Evolutionary conservation across 805 yeast species (phyloP).

Genomic region (Candida palmyrensis): DNA sequence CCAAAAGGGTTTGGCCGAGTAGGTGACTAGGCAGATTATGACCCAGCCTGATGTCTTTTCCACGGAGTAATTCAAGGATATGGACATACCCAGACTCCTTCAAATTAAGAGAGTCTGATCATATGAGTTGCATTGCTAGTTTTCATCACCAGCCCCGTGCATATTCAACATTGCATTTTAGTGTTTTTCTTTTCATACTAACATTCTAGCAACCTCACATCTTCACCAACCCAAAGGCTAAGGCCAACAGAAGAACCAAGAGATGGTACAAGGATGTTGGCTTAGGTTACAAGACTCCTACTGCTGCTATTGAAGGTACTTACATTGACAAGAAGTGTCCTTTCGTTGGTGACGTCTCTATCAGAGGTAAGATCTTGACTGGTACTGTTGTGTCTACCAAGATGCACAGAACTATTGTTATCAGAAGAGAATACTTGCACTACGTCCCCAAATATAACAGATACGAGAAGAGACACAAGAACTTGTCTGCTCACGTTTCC

Average conservation of each 20-base stretch:
- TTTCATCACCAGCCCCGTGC: too few species aligned
- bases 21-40: too few species aligned
- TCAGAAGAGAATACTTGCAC: slow-evolving; percentile 99
- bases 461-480: slow-evolving; percentile 99
- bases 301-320: slow-evolving; percentile 95
- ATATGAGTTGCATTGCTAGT: too few species aligned
- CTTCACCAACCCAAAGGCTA: slow-evolving; percentile 99
- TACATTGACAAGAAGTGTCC: slow-evolving; percentile 99
- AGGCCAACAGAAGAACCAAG: slow-evolving; percentile 98
- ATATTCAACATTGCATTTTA: too few species aligned
- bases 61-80: too few species aligned
- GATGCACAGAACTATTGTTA: slow-evolving; percentile 99
- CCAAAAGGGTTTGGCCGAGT: too few species aligned
- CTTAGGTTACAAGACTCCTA: slow-evolving; percentile 99
- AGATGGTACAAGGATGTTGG: slow-evolving; percentile 99
- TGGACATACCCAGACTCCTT: too few species aligned
- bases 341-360: slow-evolving; percentile 92
- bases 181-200: slow-evolving; percentile 25
- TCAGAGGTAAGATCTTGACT: slow-evolving; percentile 99
- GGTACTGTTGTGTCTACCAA: slow-evolving; percentile 99
- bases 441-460: slow-evolving; percentile 99
- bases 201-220: slow-evolving; percentile 95
- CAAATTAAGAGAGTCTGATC: too few species aligned
- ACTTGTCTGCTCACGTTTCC: slow-evolving; percentile 98
- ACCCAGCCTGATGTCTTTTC: too few species aligned